These are phyloP conservation scores for Talaromyces trachyspermus DNA, from an alignment of 495 filamentous ascomycete genomes.

Conservation along the genomic window DNA sequence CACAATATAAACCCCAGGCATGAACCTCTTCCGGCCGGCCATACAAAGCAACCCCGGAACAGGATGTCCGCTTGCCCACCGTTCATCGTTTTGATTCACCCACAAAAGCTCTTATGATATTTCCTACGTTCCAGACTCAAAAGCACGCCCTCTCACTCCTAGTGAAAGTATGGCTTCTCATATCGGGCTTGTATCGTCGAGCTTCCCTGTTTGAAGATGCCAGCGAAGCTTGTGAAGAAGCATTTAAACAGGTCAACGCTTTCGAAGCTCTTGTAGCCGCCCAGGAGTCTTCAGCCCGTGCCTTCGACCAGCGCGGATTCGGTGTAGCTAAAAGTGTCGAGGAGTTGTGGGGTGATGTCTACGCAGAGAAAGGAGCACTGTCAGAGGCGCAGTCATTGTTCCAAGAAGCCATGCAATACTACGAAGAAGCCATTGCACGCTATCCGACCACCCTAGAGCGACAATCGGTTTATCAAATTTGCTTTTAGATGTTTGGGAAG, in stretches of 20 bases:
- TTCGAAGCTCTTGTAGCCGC: conserved; percentile 36
- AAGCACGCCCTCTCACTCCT: conserved; percentile 56
- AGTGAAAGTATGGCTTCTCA: conserved; percentile 81
- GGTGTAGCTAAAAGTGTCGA: conserved; percentile 67
- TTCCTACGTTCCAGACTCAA: conserved; percentile 33
- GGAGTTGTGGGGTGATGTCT: conserved; percentile 74
- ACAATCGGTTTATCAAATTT: conserved; percentile 78
- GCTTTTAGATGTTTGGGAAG: conserved; percentile 76
- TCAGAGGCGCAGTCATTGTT: conserved; percentile 51
- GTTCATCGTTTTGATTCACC: conserved; percentile 39
- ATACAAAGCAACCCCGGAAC: conserved; percentile 43
- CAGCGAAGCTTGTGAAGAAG: conserved; percentile 70
- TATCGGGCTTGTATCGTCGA: conserved; percentile 77
- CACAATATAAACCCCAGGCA: conserved; percentile 42
- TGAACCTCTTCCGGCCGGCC: conserved; percentile 36
- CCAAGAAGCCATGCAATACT: conserved; percentile 61
- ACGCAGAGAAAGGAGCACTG: conserved; percentile 67
- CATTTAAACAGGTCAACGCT: conserved; percentile 54
- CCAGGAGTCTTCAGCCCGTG: conserved; percentile 41
- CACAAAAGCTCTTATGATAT: conserved; percentile 30
- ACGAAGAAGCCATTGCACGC: conserved; percentile 71
- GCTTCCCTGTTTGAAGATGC: conserved; percentile 73
- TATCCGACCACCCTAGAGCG: conserved; percentile 68
- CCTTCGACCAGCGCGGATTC: conserved; percentile 59
- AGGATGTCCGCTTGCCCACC: conserved; percentile 43